Evolutionary conservation across 345 rosid species (phyloP), one percentile per base, ranked within the genome.

Genomic region (Turritis glabra): DNA sequence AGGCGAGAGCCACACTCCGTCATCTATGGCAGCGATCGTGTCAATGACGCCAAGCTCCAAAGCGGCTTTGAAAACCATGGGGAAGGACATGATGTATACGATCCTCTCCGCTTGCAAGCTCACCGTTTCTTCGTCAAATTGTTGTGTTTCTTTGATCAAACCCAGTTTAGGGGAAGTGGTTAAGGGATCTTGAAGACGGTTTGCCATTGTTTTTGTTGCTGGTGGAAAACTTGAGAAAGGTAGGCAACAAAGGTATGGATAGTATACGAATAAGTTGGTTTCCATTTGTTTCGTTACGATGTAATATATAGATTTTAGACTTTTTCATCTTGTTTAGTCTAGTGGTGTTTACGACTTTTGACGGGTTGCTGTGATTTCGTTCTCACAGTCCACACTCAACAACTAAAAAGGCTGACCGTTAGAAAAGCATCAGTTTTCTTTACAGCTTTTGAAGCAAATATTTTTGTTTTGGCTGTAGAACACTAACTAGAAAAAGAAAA

Each of bases 11-110:
- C 76, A 81, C 47, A 71, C 82, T 1, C 64, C 71, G 8, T 53
- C 27, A 10, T 64, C 86, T 3, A 70, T 71, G 23, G 50, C 29
- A 38, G 83, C 76, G 8, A 89, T 78, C 10, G 79, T 81, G 22
- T 82, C 82, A 12, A 86, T 83, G 33, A 86, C 33, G n/a, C 71
- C 87, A 35, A 84, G 84, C 66, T 85, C 82, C 22, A 82, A 63
- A 21, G 87, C 84, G 2, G 89, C 66, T 38, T 74, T 65, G 64
- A 86, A 32, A 29, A 79, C 63, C 88, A 83, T 83, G 8, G 91
- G 82, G 30, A 88, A 54, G 11, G 71, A 80, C 8, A 60, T 4
- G 1, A 3, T 48, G 67, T 59, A 5, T 17, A 71, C 4, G 23
- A 71, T 15, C 23, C 30, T 48, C 40, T 71, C 59, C 14, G 67